Conservation (phyloP, 2,329 filamentous ascomycete species). For the Scleromitrula shiraiana region DNA sequence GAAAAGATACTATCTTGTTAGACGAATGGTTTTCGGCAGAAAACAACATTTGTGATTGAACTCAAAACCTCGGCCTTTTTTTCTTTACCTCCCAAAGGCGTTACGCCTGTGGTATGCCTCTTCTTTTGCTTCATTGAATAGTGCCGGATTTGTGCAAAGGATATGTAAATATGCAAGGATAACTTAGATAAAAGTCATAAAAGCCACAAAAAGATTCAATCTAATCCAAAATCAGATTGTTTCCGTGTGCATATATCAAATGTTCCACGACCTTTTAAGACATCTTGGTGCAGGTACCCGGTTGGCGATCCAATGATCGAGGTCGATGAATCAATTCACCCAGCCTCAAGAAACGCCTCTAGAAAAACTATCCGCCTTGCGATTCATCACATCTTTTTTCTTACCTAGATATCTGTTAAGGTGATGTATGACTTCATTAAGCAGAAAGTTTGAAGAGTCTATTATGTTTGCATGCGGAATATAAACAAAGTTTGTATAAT, state of each 20-base stretch:
- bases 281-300: slow-evolving; percentile 10
- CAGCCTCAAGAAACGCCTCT: background rate
- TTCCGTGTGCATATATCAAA: background rate
- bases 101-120: background rate
- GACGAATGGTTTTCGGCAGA: background rate
- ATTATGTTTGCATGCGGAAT: too few species aligned
- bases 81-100: background rate
- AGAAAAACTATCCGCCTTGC: background rate
- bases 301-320: slow-evolving; percentile 10
- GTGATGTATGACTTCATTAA: slow-evolving; percentile 3
- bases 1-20: background rate
- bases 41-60: background rate
- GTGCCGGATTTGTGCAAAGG: slow-evolving; percentile 3
- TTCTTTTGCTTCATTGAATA: background rate
- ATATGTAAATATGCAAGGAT: background rate
- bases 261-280: slow-evolving; percentile 8
- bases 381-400: slow-evolving; percentile 5
- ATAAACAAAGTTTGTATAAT: background rate
- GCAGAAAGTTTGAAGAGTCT: background rate
- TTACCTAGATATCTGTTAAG: too few species aligned
- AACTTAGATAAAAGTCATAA: background rate
- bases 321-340: slow-evolving; percentile 1
- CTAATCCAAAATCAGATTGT: background rate
- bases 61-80: background rate
- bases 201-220: background rate